A percentile compares a stretch with the other conserved stretches of the same genome.
phyloP scores from a whole-genome alignment of 192 early-diverging fungal genomes.

The Phlyctochytrium bullatum region DNA sequence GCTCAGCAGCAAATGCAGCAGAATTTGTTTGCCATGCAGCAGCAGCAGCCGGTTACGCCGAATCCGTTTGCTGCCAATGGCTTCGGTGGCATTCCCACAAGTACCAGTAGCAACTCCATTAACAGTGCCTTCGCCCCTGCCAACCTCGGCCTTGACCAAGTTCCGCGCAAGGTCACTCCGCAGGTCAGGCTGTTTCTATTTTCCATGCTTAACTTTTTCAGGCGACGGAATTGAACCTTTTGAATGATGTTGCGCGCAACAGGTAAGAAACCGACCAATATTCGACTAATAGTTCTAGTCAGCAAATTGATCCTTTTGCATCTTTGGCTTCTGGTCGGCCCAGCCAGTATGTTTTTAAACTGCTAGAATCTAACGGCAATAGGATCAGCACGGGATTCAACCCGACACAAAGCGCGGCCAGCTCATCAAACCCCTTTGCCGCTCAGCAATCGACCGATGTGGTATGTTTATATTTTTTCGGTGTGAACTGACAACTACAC shows the following conservation, averaged over 20 bases:
- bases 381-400: neutral
- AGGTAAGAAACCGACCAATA: too few species aligned
- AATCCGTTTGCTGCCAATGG: slow-evolving; percentile 34
- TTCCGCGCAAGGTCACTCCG: slow-evolving; percentile 22
- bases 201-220: neutral
- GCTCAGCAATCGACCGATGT: neutral
- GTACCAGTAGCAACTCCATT: slow-evolving; percentile 15
- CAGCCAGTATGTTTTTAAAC: neutral
- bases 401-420: neutral
- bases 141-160: slow-evolving; percentile 7
- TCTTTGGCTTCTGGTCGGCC: slow-evolving; percentile 1
- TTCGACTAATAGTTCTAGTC: too few species aligned
- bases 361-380: neutral
- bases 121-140: slow-evolving; percentile 1
- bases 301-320: slow-evolving; percentile 9
- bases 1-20: slow-evolving; percentile 31
- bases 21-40: slow-evolving; percentile 29
- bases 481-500: neutral
- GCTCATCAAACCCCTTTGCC: slow-evolving; percentile 1
- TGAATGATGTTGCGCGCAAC: neutral
- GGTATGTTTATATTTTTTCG: neutral
- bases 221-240: neutral
- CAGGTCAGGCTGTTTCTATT: neutral
- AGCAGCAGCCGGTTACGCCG: slow-evolving; percentile 16
- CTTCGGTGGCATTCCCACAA: slow-evolving; percentile 6